Conservation (phyloP, 192 early-diverging fungal genomes). For the Mortierella claussenii region DNA sequence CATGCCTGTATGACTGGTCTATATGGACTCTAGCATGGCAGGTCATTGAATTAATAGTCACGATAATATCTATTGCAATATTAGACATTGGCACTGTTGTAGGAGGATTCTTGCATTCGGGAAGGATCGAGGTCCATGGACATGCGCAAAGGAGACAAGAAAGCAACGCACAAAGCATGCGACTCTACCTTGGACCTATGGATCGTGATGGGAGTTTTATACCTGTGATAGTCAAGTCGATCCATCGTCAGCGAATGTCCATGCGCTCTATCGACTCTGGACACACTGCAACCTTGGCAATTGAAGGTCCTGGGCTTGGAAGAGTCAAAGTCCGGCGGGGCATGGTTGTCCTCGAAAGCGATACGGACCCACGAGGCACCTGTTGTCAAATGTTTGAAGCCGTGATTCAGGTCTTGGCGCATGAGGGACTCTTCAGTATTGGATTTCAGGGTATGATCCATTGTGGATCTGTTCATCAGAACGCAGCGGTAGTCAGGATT, state of each 20-base stretch:
- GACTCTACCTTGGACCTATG: conserved; percentile 50
- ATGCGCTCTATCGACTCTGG: conserved; percentile 73
- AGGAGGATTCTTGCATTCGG: conserved; percentile 68
- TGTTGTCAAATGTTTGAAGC: conserved; percentile 67
- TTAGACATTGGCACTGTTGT: conserved; percentile 71
- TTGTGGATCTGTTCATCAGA: conserved; percentile 68
- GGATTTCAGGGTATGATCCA: conserved; percentile 69
- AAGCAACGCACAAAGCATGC: conserved; percentile 22
- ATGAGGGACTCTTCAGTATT: conserved; percentile 54
- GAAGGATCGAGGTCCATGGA: conserved; percentile 57
- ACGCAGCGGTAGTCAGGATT: conserved; percentile 60
- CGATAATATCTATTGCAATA: conserved; percentile 6
- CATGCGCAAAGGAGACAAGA: neutral
- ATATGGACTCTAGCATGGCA: too few species aligned
- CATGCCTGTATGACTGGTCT: too few species aligned
- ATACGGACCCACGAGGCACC: conserved; percentile 55
- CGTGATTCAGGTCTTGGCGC: conserved; percentile 70
- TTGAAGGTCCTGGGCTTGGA: conserved; percentile 58
- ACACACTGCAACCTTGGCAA: conserved; percentile 80
- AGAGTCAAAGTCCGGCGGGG: conserved; percentile 69
- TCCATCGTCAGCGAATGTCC: conserved; percentile 85
- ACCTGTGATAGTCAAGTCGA: conserved; percentile 75
- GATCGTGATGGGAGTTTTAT: conserved; percentile 64
- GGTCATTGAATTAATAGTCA: too few species aligned
- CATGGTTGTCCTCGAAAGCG: conserved; percentile 53